Evolutionary conservation across 805 yeast species (phyloP).

Genomic region (Saturnispora zaruensis): DNA sequence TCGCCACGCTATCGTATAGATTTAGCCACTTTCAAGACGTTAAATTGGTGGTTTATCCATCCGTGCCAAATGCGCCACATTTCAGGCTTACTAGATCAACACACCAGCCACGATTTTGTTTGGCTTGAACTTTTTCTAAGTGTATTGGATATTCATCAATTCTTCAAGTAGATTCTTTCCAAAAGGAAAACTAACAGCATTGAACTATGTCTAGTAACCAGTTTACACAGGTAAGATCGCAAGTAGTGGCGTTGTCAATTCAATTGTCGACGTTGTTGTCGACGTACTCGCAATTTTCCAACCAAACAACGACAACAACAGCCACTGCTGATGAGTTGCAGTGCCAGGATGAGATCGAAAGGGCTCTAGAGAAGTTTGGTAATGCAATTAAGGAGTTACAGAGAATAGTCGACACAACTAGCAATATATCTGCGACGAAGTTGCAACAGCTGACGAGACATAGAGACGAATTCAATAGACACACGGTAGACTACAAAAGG

Average conservation of each 20-base stretch:
- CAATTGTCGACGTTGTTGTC: slow-evolving; percentile 50
- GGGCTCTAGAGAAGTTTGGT: slow-evolving; percentile 43
- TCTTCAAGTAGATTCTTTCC: background rate
- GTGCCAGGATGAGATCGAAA: slow-evolving; percentile 42
- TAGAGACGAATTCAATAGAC: slow-evolving; percentile 65
- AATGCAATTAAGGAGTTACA: slow-evolving; percentile 41
- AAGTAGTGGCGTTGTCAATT: slow-evolving; percentile 61
- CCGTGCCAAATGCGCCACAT: slow-evolving; percentile 15
- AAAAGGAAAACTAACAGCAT: background rate
- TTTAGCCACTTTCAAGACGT: background rate
- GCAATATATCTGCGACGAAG: slow-evolving; percentile 54
- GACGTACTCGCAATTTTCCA: slow-evolving; percentile 46
- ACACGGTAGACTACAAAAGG: slow-evolving; percentile 51
- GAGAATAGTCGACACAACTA: slow-evolving; percentile 40
- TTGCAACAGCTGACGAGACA: slow-evolving; percentile 78
- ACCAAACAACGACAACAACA: slow-evolving; percentile 40
- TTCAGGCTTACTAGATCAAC: background rate
- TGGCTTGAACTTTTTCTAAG: slow-evolving; percentile 5
- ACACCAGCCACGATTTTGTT: background rate
- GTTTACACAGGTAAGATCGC: slow-evolving; percentile 60
- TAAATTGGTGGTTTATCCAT: slow-evolving; percentile 13
- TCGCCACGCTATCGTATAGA: background rate
- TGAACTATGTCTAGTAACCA: slow-evolving; percentile 21
- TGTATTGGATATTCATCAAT: background rate
- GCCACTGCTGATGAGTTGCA: slow-evolving; percentile 24